phyloP scores from a whole-genome alignment of 2,329 filamentous ascomycete genomes.

The Nigrospora sphaerica region DNA sequence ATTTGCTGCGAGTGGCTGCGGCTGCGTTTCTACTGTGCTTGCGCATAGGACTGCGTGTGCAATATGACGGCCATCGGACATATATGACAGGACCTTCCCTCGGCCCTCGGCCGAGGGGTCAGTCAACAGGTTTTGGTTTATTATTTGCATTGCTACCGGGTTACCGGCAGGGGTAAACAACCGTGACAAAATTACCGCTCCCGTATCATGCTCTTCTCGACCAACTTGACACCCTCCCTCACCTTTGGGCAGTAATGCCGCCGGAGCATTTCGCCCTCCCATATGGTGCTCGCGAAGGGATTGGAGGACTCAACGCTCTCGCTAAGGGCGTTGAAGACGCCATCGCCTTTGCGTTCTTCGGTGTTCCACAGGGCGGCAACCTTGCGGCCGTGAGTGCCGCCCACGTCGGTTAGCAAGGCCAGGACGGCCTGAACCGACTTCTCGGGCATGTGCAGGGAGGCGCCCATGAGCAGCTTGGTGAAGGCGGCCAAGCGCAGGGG shows the following conservation, averaged over 20 bases:
- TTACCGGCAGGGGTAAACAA: too few relatives aligned
- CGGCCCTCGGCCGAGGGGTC: too few relatives aligned
- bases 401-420: slow-evolving; percentile 69
- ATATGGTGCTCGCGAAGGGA: slow-evolving; percentile 82
- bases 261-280: slow-evolving; percentile 85
- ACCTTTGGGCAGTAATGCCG: slow-evolving; percentile 84
- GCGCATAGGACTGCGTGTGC: too few relatives aligned
- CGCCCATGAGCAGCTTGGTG: slow-evolving; percentile 80
- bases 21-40: too few relatives aligned
- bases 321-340: slow-evolving; percentile 68
- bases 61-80: too few relatives aligned
- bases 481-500: slow-evolving; percentile 86
- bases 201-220: slow-evolving; percentile 58
- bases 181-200: slow-evolving; percentile 3
- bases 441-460: slow-evolving; percentile 80
- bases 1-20: too few relatives aligned
- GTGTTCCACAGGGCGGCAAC: slow-evolving; percentile 87
- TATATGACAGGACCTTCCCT: too few relatives aligned
- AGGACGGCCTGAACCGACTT: slow-evolving; percentile 79
- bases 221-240: slow-evolving; percentile 61
- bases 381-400: slow-evolving; percentile 75
- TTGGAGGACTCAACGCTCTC: slow-evolving; percentile 78
- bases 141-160: too few relatives aligned
- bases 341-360: slow-evolving; percentile 88
- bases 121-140: too few relatives aligned